Evolutionary conservation across 257 asterid genomes (phyloP), one percentile per base, ranked within the genome.

Genomic region (Henckelia pumila): DNA sequence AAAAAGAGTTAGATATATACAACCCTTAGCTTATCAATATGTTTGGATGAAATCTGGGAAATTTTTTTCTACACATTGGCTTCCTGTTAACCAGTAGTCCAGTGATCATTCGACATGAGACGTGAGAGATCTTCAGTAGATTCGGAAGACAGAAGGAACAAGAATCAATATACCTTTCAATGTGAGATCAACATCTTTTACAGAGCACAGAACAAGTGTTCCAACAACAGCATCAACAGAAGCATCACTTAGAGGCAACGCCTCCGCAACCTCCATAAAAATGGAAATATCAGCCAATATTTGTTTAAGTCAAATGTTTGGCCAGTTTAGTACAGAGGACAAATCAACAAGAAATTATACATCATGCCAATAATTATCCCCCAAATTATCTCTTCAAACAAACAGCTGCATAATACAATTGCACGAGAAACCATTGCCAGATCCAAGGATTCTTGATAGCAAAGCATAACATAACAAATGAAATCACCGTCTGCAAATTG

Each of bases 201-300:
- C 98, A n/a, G 98, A 92, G 72, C 98, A 92, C 19, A 92, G 74
- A 44, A 92, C 94, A 64, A 92, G 98, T 0, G 97, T 88, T 70
- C 96, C 97, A 52, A 92, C 75, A 55, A 92, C 94, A 67, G 90
- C 96, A 80, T 89, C 98, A 20, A 92, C 87, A 29, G 96, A 86
- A 74, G 91, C 86, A 86, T 89, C 97, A 28, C 57, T 32, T 56
- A 89, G 30, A 11, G 98, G 98, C 80, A 92, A 76, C 60, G 89
- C 88, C 83, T 92, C 98, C 3, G 81, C 92, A 23, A 92, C 98
- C 98, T 92, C 78, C 74, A 65, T 47, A 47, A 70, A 17, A 53
- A 24, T 33, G 35, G 35, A 73, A 47, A 40, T 7, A 6, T 22
- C 25, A 32, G 14, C 9, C 10, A 13, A 28, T 2, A 14, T 2